Conservation (phyloP, 2,329 filamentous ascomycete genomes). For the Colletotrichum neosansevieriae region DNA sequence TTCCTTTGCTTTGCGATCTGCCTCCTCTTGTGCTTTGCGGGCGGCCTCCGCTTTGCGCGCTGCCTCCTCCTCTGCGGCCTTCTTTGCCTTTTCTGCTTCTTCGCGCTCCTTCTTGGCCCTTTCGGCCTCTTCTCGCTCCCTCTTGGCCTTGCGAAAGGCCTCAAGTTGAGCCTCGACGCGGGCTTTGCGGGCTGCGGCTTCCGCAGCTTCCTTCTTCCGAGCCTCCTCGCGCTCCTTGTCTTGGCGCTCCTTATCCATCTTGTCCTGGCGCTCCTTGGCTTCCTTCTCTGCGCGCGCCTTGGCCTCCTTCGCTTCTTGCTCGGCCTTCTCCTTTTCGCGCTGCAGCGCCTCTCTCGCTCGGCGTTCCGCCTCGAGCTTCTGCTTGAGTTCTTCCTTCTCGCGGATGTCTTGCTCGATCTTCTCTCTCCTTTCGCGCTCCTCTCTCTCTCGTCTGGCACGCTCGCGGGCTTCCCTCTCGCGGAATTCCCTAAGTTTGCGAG, state of each 20-base stretch:
- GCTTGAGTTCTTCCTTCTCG: constrained; percentile 48
- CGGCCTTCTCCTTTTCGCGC: constrained; percentile 61
- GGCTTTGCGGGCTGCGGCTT: constrained; percentile 46
- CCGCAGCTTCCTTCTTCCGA: constrained; percentile 47
- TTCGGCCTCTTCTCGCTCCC: constrained; percentile 62
- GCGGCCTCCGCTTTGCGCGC: constrained; percentile 41
- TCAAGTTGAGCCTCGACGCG: constrained; percentile 43
- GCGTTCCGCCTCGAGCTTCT: constrained; percentile 46
- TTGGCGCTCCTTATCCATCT: constrained; percentile 56
- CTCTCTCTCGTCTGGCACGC: constrained; percentile 54
- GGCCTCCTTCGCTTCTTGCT: constrained; percentile 51
- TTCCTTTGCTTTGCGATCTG: constrained; percentile 44
- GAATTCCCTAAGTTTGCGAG: constrained; percentile 64
- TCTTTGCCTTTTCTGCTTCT: constrained; percentile 58
- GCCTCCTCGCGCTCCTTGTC: constrained; percentile 48
- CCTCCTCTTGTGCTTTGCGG: constrained; percentile 57
- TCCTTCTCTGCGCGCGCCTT: constrained; percentile 48
- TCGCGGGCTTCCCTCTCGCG: constrained; percentile 68
- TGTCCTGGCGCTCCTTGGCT: constrained; percentile 46
- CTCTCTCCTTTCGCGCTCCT: constrained; percentile 51
- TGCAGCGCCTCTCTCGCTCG: constrained; percentile 53
- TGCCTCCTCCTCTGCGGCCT: constrained; percentile 44
- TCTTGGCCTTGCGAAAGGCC: constrained; percentile 43
- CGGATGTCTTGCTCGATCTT: constrained; percentile 51
- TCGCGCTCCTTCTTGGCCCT: constrained; percentile 56